Conservation (phyloP, 495 filamentous ascomycete species). For the Tuber calosporum region DNA sequence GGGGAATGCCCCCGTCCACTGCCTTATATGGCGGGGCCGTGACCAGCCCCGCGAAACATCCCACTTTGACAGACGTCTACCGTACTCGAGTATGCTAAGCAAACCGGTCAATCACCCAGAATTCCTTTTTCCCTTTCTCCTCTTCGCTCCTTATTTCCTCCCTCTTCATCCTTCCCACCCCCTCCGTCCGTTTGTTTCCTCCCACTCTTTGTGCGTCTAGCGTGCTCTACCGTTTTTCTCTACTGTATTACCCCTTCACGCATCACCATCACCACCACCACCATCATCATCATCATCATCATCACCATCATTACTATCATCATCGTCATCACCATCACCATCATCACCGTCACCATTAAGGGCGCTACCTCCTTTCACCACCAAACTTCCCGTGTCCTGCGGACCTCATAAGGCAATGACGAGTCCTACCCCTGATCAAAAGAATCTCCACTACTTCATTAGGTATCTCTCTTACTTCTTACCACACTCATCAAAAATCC, state of each 20-base stretch:
- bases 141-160: not conserved
- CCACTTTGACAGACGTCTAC: not conserved
- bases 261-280: not conserved
- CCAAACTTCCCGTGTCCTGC: not conserved
- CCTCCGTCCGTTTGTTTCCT: not conserved
- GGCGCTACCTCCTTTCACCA: slow-evolving; percentile 6
- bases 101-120: not conserved
- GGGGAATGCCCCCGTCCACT: slow-evolving; percentile 5
- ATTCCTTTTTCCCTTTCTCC: not conserved
- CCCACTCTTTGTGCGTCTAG: not conserved
- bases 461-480: slow-evolving; percentile 29
- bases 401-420: not conserved
- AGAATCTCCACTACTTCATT: slow-evolving; percentile 23
- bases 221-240: slow-evolving; percentile 12
- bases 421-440: slow-evolving; percentile 18
- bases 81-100: too few relatives aligned
- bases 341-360: slow-evolving; percentile 17
- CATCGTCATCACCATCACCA: not conserved
- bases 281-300: too few relatives aligned
- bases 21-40: not conserved
- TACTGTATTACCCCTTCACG: not conserved
- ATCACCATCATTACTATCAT: not conserved
- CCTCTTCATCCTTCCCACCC: not conserved
- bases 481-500: slow-evolving; percentile 4
- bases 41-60: not conserved